Evolutionary conservation across 768 basidiomycete genomes (phyloP), one percentile per base, ranked within the genome.

Genomic region (Trametes maxima): DNA sequence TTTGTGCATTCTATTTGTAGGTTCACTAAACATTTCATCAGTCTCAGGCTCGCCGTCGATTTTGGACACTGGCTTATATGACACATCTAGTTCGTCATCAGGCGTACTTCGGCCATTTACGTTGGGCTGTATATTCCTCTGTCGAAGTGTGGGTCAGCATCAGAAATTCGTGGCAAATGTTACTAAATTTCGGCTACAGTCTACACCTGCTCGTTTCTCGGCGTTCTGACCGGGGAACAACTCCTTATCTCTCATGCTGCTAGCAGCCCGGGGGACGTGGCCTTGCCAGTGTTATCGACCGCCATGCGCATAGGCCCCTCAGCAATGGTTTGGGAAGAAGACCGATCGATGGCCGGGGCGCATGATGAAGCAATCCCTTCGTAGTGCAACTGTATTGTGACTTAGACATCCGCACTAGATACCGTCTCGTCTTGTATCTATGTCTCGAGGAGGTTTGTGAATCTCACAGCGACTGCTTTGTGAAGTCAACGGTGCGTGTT

Each of bases 161-260:
- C 8, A 33, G 28, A 8, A 33, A 33, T 33, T 8, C 28, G 4
- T 3, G 28, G n/a, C n/a, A n/a, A 33, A 8, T 33, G 28, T 8
- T 33, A 8, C 28, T 33, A 8, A 33, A 3, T 8, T 3, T 33
- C 8, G 28, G 8, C 8, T 40, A 2, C 28, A 61, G 60, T 61
- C 8, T 55, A 54, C 43, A 55, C 54, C 0, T 61, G 60, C 28
- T 50, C 60, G 1, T 56, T 61, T 21, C 48, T 61, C 0, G 60
- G 54, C n/a, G 47, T 61, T 1, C 19, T 61, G 21, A 61, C 55
- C 17, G 49, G 54, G 17, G 60, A 61, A 35, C 54, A 61, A 35
- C 47, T 16, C 14, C 60, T 61, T 7, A 45, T 61, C 2, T 48
- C 16, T 19, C 60, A 43, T 4, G 36, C 54, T 1, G 25, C 33